Evolutionary conservation across 1,284 basidiomycete species (phyloP).

Genomic region (Ustilago sp.): DNA sequence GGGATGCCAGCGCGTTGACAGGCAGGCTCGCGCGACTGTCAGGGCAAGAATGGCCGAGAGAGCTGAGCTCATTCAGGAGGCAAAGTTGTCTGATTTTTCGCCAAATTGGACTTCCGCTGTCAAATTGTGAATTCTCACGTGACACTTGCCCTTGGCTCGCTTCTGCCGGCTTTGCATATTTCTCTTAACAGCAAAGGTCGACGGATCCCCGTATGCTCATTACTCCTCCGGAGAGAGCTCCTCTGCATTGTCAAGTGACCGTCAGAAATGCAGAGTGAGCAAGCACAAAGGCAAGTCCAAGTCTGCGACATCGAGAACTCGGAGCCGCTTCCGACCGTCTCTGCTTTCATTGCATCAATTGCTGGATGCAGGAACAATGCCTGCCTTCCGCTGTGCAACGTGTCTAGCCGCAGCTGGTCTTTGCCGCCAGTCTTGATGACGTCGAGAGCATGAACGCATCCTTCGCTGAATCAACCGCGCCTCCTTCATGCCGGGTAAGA

Average conservation of each 20-base stretch:
- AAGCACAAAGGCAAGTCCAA: neutral
- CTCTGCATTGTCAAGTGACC: neutral
- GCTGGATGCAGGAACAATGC: constrained; percentile 1
- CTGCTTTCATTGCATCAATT: neutral
- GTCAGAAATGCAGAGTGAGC: neutral
- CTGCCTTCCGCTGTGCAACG: neutral
- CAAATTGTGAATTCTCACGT: neutral
- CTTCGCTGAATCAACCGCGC: constrained; percentile 1
- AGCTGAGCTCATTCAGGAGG: neutral
- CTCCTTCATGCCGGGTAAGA: neutral
- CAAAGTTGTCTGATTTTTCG: neutral
- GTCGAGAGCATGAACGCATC: neutral
- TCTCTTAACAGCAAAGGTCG: constrained; percentile 9
- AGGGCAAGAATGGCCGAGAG: neutral
- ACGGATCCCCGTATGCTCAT: constrained; percentile 10
- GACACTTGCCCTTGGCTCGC: constrained; percentile 1
- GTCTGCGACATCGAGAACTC: neutral
- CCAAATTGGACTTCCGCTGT: constrained; percentile 9
- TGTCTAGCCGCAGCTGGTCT: neutral
- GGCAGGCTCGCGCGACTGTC: neutral
- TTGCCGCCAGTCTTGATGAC: neutral
- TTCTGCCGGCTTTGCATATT: neutral
- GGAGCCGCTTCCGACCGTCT: constrained; percentile 4
- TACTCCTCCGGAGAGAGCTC: neutral
- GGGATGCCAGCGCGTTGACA: constrained; percentile 19